These are phyloP conservation scores for Blastomyces parvus DNA, from an alignment of 2,329 filamentous ascomycete species.

Conservation along the genomic window DNA sequence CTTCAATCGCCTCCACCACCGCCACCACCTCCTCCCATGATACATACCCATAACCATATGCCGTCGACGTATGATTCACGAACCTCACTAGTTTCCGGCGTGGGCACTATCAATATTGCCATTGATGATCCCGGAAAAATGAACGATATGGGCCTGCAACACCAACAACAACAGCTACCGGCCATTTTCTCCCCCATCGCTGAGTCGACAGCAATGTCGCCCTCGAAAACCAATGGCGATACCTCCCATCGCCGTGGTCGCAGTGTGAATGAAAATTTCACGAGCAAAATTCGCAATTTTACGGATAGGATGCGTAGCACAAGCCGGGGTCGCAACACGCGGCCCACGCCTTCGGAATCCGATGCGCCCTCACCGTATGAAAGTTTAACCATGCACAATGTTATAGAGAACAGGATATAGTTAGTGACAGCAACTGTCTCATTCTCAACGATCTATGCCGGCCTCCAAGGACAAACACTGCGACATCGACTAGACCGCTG, in stretches of 20 bases:
- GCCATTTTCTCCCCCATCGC: conserved; percentile 29
- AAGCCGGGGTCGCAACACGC: conserved; percentile 42
- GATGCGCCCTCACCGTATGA: conserved; percentile 24
- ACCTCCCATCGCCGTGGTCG: conserved; percentile 41
- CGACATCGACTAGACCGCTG: background rate
- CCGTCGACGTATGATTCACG: conserved; percentile 15
- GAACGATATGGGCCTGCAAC: conserved; percentile 22
- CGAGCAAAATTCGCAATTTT: conserved; percentile 45
- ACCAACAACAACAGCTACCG: conserved; percentile 20
- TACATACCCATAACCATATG: conserved; percentile 8
- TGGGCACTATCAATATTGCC: conserved; percentile 33
- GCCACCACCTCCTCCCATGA: conserved; percentile 28
- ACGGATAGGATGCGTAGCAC: conserved; percentile 52
- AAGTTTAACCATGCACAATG: conserved; percentile 19
- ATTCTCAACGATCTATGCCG: background rate
- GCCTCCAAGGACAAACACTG: background rate
- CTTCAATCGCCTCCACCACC: conserved; percentile 46
- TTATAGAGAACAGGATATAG: conserved; percentile 13
- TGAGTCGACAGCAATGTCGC: conserved; percentile 20
- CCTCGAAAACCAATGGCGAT: conserved; percentile 29
- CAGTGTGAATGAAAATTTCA: conserved; percentile 50
- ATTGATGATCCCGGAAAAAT: conserved; percentile 26
- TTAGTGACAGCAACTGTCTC: background rate
- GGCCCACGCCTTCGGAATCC: conserved; percentile 31
- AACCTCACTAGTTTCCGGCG: conserved; percentile 27